Evolutionary conservation across 208 protist genomes (phyloP).

Genomic region (Trichomonas vaginalis): DNA sequence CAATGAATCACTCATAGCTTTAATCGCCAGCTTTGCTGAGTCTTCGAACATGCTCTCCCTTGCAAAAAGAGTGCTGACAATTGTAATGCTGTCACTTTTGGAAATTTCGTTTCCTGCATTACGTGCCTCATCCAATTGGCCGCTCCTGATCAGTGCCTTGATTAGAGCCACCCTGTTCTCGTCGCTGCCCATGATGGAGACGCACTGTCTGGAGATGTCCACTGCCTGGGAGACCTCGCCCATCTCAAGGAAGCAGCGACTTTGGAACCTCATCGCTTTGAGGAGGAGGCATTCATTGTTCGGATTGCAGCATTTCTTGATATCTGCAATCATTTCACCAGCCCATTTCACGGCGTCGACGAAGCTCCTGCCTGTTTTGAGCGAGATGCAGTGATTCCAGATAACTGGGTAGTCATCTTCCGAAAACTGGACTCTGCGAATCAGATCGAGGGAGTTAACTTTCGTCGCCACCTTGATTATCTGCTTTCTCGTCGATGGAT

Average conservation of each 20-base stretch:
- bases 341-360: background rate
- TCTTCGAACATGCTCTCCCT: too few relatives aligned
- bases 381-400: background rate
- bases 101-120: background rate
- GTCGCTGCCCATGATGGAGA: background rate
- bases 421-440: background rate
- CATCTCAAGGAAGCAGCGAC: background rate
- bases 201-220: background rate
- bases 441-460: background rate
- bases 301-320: background rate
- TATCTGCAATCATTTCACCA: background rate
- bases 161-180: background rate
- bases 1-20: too few relatives aligned
- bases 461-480: background rate
- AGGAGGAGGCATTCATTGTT: too few relatives aligned
- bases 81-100: too few relatives aligned
- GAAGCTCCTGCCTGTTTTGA: background rate
- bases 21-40: too few relatives aligned
- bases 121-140: background rate
- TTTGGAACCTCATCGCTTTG: background rate
- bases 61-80: too few relatives aligned
- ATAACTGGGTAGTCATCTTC: background rate
- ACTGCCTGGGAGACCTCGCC: background rate
- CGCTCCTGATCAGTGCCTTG: background rate
- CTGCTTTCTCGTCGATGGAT: background rate